Evolutionary conservation across 306 rosid genomes (phyloP).

Genomic region (Fragaria nilgerrensis): DNA sequence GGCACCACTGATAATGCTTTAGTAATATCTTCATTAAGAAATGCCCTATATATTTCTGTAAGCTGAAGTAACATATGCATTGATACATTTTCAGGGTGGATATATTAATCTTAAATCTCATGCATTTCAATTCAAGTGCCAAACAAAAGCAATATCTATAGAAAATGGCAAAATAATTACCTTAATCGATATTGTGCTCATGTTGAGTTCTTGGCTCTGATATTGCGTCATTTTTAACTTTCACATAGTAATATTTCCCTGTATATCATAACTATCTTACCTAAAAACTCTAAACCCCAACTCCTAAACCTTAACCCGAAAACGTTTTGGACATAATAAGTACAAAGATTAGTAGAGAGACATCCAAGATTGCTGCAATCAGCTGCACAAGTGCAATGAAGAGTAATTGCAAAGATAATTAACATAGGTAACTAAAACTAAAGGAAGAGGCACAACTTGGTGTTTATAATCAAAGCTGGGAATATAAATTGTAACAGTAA

Average conservation of each 20-base stretch:
- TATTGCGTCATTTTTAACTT: not conserved
- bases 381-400: not conserved
- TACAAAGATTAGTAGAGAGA: not conserved
- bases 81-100: not conserved
- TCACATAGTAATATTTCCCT: not conserved
- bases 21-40: not conserved
- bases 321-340: not conserved
- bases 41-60: not conserved
- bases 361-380: not conserved
- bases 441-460: slow-evolving; percentile 23
- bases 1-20: slow-evolving; percentile 14
- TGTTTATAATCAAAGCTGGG: slow-evolving; percentile 10
- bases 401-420: not conserved
- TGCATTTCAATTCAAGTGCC: not conserved
- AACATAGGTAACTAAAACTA: slow-evolving; percentile 11
- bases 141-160: not conserved
- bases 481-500: slow-evolving; percentile 31
- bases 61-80: not conserved
- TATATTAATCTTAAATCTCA: too few relatives aligned
- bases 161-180: not conserved
- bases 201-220: not conserved
- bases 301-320: not conserved
- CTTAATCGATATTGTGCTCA: not conserved
- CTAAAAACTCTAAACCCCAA: not conserved
- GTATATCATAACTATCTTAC: not conserved